phyloP scores from a whole-genome alignment of 805 yeast species.

The Millerago galiae region DNA sequence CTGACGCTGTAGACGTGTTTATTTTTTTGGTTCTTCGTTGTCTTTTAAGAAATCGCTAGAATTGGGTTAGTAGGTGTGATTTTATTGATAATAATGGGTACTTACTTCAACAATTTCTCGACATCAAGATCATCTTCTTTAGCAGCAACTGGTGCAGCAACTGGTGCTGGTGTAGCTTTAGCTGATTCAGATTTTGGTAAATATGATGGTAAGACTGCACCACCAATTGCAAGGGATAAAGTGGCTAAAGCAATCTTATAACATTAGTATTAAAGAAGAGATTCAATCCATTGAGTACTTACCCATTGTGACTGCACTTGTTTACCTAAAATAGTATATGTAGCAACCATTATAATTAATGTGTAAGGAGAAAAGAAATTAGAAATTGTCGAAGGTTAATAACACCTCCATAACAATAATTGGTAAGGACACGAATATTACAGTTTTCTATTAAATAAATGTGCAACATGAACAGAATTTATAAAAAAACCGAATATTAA shows the following conservation, averaged over 20 bases:
- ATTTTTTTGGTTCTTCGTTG: slow-evolving; percentile 12
- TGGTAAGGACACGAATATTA: no score
- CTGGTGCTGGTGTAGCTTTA: slow-evolving; percentile 16
- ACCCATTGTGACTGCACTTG: slow-evolving; percentile 26
- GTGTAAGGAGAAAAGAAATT: no score
- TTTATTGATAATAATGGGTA: not conserved
- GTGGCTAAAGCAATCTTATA: slow-evolving; percentile 28
- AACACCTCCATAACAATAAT: no score
- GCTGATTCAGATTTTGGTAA: slow-evolving; percentile 14
- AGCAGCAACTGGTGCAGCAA: slow-evolving; percentile 21
- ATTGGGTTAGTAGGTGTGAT: not conserved
- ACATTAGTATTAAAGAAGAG: not conserved
- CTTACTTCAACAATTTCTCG: slow-evolving; percentile 27
- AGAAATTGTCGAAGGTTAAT: no score
- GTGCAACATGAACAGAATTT: no score
- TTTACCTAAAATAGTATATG: slow-evolving; percentile 23
- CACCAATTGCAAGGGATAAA: slow-evolving; percentile 27
- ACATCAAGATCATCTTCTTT: slow-evolving; percentile 27
- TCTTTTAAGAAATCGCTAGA: slow-evolving; percentile 26
- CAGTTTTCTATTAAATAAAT: no score
- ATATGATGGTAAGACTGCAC: slow-evolving; percentile 22
- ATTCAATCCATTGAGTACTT: slow-evolving; percentile 5
- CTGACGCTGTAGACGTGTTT: not conserved
- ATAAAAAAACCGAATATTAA: no score
- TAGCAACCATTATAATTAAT: slow-evolving; percentile 27